These are phyloP conservation scores for Cenchrus fungigraminus DNA, from an alignment of 176 grass and related monocot species.

Conservation along the genomic window DNA sequence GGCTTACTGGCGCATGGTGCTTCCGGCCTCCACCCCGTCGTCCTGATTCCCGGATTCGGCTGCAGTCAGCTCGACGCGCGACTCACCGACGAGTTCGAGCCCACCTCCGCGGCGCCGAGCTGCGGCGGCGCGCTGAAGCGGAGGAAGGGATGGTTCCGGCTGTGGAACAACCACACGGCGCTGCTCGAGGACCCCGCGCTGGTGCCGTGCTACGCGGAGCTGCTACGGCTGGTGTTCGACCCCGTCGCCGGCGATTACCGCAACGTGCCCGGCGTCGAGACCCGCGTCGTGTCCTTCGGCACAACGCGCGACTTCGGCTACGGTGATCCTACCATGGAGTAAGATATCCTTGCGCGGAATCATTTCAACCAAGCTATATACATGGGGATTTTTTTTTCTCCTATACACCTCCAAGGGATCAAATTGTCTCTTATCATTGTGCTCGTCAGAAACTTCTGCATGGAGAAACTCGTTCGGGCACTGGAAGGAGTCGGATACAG, in stretches of 20 bases:
- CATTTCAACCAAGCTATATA: no score
- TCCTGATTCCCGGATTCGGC: not conserved
- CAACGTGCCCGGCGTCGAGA: not conserved
- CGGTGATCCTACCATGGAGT: not conserved
- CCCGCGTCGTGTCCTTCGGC: not conserved
- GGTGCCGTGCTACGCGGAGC: slow-evolving; percentile 7
- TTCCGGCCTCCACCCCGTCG: not conserved
- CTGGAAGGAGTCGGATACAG: slow-evolving; percentile 37
- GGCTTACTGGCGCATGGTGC: not conserved
- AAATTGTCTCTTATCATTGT: no score
- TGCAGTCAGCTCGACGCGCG: slow-evolving; percentile 24
- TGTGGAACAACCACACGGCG: not conserved
- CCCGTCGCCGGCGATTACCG: slow-evolving; percentile 5
- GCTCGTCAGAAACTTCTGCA: not conserved
- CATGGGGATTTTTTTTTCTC: no score
- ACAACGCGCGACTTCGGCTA: not conserved
- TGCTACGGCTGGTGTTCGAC: not conserved
- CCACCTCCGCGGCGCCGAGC: not conserved
- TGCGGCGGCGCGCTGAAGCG: not conserved
- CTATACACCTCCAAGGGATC: no score
- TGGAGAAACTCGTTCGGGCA: slow-evolving; percentile 15
- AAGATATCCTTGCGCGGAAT: not conserved
- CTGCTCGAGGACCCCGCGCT: not conserved
- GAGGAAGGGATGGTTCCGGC: not conserved
- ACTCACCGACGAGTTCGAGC: not conserved